Evolutionary conservation across 2,329 filamentous ascomycete species (phyloP).

Genomic region (Taxawa tesnikishii): DNA sequence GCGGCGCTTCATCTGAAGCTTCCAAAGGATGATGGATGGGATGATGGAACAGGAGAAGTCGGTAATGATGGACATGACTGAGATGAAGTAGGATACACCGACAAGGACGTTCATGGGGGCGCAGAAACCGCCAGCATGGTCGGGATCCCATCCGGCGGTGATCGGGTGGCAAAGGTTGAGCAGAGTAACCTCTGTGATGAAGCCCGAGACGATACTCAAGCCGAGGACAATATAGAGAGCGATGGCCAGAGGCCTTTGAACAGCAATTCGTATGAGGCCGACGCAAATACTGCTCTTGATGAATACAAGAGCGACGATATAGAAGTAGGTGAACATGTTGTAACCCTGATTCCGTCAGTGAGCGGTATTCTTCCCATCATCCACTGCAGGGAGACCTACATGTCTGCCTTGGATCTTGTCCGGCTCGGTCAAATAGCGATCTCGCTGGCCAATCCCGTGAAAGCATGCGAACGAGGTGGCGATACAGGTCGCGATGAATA

Average conservation of each 20-base stretch:
- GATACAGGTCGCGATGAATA: slow-evolving; percentile 6
- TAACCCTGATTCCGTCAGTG: slow-evolving; percentile 20
- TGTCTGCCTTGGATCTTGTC: slow-evolving; percentile 4
- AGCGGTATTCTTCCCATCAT: background rate
- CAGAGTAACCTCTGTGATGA: slow-evolving; percentile 11
- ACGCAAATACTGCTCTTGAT: slow-evolving; percentile 37
- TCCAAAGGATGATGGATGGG: slow-evolving; percentile 22
- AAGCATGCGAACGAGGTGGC: slow-evolving; percentile 3
- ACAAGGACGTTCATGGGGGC: slow-evolving; percentile 5
- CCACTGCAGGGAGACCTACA: slow-evolving; percentile 1
- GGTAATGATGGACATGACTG: slow-evolving; percentile 15
- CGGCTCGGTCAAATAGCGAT: slow-evolving; percentile 4
- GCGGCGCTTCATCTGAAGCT: slow-evolving; percentile 20
- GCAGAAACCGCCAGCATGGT: slow-evolving; percentile 2
- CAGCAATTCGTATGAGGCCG: slow-evolving; percentile 37
- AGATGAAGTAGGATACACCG: slow-evolving; percentile 6
- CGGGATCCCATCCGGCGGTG: slow-evolving; percentile 8
- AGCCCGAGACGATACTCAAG: slow-evolving; percentile 8
- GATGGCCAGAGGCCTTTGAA: slow-evolving; percentile 16
- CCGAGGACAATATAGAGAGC: slow-evolving; percentile 8
- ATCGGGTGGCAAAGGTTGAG: slow-evolving; percentile 8
- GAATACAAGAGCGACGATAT: slow-evolving; percentile 31
- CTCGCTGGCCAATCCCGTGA: slow-evolving; percentile 7
- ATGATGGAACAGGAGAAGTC: slow-evolving; percentile 24
- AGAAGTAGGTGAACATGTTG: slow-evolving; percentile 39